Conservation (phyloP, 2,329 filamentous ascomycete species). For the Daldinia eschscholtzii region DNA sequence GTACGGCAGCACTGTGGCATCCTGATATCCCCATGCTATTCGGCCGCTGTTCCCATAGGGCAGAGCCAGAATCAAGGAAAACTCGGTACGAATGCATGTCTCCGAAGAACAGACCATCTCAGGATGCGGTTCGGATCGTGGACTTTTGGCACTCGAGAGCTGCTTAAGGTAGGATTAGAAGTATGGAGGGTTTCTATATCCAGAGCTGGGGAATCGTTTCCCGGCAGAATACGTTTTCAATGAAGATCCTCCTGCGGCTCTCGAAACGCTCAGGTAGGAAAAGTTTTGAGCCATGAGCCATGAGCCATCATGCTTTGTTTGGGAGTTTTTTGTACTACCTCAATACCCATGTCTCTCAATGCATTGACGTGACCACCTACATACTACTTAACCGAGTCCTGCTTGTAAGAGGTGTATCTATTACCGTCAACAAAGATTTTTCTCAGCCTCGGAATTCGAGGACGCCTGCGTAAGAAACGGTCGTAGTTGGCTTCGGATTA, state of each 20-base stretch:
- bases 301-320: conserved; percentile 20
- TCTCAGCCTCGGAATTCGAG: conserved; percentile 6
- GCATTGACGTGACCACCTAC: conserved; percentile 25
- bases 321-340: conserved; percentile 29
- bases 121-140: conserved; percentile 34
- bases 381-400: conserved; percentile 12
- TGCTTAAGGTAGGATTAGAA: conserved; percentile 31
- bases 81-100: conserved; percentile 36
- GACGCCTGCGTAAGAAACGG: neutral
- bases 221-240: conserved; percentile 26
- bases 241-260: conserved; percentile 36
- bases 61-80: conserved; percentile 29
- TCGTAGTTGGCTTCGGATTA: neutral
- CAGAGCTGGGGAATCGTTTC: conserved; percentile 29
- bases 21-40: conserved; percentile 27
- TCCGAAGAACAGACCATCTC: conserved; percentile 29
- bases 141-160: conserved; percentile 15
- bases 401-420: conserved; percentile 16
- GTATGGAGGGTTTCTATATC: conserved; percentile 36
- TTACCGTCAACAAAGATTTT: conserved; percentile 3
- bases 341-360: conserved; percentile 34
- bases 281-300: conserved; percentile 2
- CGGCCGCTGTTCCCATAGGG: conserved; percentile 32
- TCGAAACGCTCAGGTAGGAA: conserved; percentile 34
- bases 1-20: conserved; percentile 33